Percentiles rank a stretch among this genome's conserved stretches.
These are phyloP conservation scores for Setaria italica DNA, from an alignment of 202 grass and related monocot species.

Conservation along the genomic window DNA sequence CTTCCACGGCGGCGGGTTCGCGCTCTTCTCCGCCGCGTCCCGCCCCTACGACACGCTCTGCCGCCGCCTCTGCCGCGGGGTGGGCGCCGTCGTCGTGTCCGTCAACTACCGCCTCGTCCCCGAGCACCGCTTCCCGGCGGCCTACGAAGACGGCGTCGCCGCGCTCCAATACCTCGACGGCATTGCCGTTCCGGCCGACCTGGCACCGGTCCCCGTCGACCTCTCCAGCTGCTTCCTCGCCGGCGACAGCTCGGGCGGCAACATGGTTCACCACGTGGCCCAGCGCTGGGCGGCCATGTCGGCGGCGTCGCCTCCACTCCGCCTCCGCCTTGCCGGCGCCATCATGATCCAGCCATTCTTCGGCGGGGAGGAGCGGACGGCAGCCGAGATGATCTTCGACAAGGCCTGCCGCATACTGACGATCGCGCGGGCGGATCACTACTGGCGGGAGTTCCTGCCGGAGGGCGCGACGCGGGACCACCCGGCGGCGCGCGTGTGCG, in stretches of 20 bases:
- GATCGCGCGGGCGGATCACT: constrained; percentile 36
- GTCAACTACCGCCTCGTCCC: constrained; percentile 62
- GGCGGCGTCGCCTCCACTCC: neutral
- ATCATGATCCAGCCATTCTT: constrained; percentile 62
- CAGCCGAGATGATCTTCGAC: constrained; percentile 43
- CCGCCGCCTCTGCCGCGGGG: constrained; percentile 48
- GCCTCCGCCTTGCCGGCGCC: constrained; percentile 31
- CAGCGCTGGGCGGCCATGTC: constrained; percentile 46
- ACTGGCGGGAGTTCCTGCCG: constrained; percentile 59
- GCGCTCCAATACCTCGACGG: constrained; percentile 49
- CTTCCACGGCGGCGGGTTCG: constrained; percentile 68
- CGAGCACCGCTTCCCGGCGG: constrained; percentile 52
- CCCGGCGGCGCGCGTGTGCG: constrained; percentile 51
- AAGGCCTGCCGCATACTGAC: constrained; percentile 30
- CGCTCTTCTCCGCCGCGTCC: constrained; percentile 47
- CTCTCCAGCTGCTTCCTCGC: constrained; percentile 30
- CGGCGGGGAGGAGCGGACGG: constrained; percentile 56
- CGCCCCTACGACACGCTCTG: constrained; percentile 38
- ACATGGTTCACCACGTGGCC: constrained; percentile 52
- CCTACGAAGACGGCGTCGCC: constrained; percentile 52
- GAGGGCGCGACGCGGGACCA: constrained; percentile 60
- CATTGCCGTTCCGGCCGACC: neutral
- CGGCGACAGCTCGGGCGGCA: constrained; percentile 1
- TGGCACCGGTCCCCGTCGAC: constrained; percentile 28
- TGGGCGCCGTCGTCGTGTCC: constrained; percentile 53